Conservation (phyloP, 2,329 filamentous ascomycete genomes). For the Phialophora tarda region DNA sequence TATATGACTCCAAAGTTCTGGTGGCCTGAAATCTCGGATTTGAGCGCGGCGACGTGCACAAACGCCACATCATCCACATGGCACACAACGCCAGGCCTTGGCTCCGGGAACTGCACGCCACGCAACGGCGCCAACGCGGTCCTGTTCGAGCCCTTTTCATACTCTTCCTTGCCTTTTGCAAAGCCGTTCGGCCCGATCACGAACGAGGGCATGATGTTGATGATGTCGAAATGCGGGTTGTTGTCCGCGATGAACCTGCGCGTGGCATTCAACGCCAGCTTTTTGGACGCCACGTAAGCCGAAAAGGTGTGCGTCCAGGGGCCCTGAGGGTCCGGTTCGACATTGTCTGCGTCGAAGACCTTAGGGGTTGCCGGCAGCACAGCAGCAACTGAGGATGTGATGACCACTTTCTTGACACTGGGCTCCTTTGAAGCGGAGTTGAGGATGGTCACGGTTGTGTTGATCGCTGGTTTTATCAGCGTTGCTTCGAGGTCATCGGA, state of each 20-base stretch:
- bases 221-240: slow-evolving; percentile 14
- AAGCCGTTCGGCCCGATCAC: slow-evolving; percentile 37
- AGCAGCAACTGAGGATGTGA: slow-evolving; percentile 58
- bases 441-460: slow-evolving; percentile 39
- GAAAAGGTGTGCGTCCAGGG: slow-evolving; percentile 8
- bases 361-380: slow-evolving; percentile 40
- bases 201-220: slow-evolving; percentile 16
- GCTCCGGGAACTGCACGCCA: background rate
- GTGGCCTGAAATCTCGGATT: slow-evolving; percentile 9
- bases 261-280: background rate
- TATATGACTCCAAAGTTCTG: slow-evolving; percentile 9
- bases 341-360: background rate
- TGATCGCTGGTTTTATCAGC: slow-evolving; percentile 37
- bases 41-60: slow-evolving; percentile 41
- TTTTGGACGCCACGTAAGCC: slow-evolving; percentile 7
- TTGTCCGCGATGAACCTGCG: slow-evolving; percentile 5
- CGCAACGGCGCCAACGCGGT: slow-evolving; percentile 25
- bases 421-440: slow-evolving; percentile 31
- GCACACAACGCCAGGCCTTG: slow-evolving; percentile 13
- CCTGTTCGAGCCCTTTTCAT: slow-evolving; percentile 35
- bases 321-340: slow-evolving; percentile 2
- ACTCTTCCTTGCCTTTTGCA: slow-evolving; percentile 26
- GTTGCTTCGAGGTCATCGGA: slow-evolving; percentile 26
- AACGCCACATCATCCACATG: slow-evolving; percentile 43
- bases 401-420: slow-evolving; percentile 49